These are phyloP conservation scores for Boletus speciosus DNA, from an alignment of 768 basidiomycete species.

Conservation along the genomic window DNA sequence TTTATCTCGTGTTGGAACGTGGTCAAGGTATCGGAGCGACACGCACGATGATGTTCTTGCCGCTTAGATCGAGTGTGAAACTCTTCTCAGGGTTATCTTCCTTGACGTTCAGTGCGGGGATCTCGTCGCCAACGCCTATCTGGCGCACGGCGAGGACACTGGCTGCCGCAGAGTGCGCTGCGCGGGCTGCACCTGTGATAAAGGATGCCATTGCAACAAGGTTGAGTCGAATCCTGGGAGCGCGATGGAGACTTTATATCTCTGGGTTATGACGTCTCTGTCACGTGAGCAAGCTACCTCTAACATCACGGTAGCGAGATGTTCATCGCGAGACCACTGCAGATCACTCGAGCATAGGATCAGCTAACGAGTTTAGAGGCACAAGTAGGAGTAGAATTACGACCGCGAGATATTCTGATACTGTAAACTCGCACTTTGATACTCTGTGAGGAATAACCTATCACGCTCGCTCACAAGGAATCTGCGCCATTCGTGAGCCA, in stretches of 20 bases:
- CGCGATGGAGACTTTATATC: background rate
- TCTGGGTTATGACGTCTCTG: background rate
- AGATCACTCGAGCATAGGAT: background rate
- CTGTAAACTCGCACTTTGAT: slow-evolving; percentile 68
- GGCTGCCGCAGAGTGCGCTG: slow-evolving; percentile 51
- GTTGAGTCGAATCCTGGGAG: background rate
- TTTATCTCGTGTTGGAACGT: background rate
- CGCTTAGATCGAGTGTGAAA: slow-evolving; percentile 44
- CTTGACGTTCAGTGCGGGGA: slow-evolving; percentile 55
- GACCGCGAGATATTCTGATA: slow-evolving; percentile 85
- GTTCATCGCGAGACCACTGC: background rate
- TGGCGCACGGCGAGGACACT: slow-evolving; percentile 47
- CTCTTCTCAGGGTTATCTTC: slow-evolving; percentile 49
- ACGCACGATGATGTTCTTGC: slow-evolving; percentile 64
- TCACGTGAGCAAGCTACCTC: background rate
- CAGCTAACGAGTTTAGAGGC: background rate
- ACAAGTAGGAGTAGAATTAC: slow-evolving; percentile 32
- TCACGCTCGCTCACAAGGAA: slow-evolving; percentile 78
- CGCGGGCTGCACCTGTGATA: slow-evolving; percentile 33
- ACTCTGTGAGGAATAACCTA: slow-evolving; percentile 71
- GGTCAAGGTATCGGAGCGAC: background rate
- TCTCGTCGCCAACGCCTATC: slow-evolving; percentile 35
- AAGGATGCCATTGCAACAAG: slow-evolving; percentile 44
- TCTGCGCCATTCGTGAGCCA: slow-evolving; percentile 35
- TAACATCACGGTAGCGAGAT: too few relatives aligned